A percentile compares a stretch with the other conserved stretches of the same genome.
Conservation (phyloP, 495 filamentous ascomycete genomes). For the Choiromyces venosus region DNA sequence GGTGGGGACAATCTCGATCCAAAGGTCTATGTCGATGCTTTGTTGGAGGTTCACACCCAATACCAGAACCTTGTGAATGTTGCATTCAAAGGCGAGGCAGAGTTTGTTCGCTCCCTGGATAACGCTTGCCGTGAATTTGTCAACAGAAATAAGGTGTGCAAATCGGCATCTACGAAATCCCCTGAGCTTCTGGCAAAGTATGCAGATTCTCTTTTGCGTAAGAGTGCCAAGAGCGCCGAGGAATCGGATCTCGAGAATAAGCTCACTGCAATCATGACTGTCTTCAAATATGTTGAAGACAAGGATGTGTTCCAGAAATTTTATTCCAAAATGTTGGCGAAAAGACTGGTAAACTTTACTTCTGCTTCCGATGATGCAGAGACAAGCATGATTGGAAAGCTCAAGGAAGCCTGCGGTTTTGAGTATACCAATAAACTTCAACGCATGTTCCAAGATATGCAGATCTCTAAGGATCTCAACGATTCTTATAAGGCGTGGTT, state of each 20-base stretch:
- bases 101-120: slow-evolving; percentile 93
- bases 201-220: slow-evolving; percentile 87
- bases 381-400: slow-evolving; percentile 98
- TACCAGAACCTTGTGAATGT: slow-evolving; percentile 87
- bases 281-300: slow-evolving; percentile 99
- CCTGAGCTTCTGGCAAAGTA: slow-evolving; percentile 94
- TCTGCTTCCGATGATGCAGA: slow-evolving; percentile 96
- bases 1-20: slow-evolving; percentile 82
- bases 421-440: slow-evolving; percentile 99
- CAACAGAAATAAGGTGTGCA: slow-evolving; percentile 93
- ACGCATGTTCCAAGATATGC: slow-evolving; percentile 99
- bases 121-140: slow-evolving; percentile 98
- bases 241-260: slow-evolving; percentile 89
- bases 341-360: slow-evolving; percentile 86
- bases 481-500: slow-evolving; percentile 68
- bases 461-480: slow-evolving; percentile 96
- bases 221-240: slow-evolving; percentile 82
- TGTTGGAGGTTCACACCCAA: slow-evolving; percentile 87
- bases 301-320: slow-evolving; percentile 99
- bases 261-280: slow-evolving; percentile 94
- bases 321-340: slow-evolving; percentile 93
- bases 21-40: slow-evolving; percentile 90
- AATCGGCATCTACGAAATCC: slow-evolving; percentile 81
- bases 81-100: slow-evolving; percentile 90
- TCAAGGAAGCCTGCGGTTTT: slow-evolving; percentile 97